Base-by-base conservation (phyloP, 192 early-diverging fungal genomes). In the Umbelopsis isabellina region DNA sequence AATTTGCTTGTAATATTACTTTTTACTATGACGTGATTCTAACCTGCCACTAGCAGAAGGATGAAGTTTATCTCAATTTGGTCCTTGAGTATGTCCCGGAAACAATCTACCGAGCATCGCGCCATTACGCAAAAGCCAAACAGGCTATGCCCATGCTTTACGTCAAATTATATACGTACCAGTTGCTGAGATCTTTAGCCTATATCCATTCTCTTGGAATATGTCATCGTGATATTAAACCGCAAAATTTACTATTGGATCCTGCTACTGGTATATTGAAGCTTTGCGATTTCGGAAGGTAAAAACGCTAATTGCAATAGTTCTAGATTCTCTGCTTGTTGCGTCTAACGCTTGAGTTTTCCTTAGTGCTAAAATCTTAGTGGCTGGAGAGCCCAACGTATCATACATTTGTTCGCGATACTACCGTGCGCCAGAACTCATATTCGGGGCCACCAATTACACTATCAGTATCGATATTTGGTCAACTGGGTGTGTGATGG, bases 201-300 rank as follows among this genome's bases (percentile, higher is more conserved):
- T 99, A 97, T 76, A 98, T 99, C 75, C 97, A 99, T 85, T 89
- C 95, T 51, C 83, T 97, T 51, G 97, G 97, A 35, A 97, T 99
- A 68, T 99, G 97, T 81, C 97, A 99, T 71, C 91, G 97, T 68
- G 97, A 99, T 75, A 99, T 99, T 78, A 99, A 99, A 83, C 97
- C 97, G 55, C 97, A 99, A 80, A 99, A 99, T 81, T 78, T 99
- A 79, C 87, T 99, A 67, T 84, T 99, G 46, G 92, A 98, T 82
- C 93, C 93, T 68, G 68, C 86, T 18, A 91, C 89, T 20, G 95
- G 96, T 37, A 86, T 99, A 64, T 86, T 99, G 68, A 99, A 99
- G 76, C 86, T 99, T 66, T 98, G 96, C 77, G 97, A 99, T 80
- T 99, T 99, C 84, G 97, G 97, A 66, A 85, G 77, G 75, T 79